These are phyloP conservation scores for Trametes sp. DNA, from an alignment of 1,284 basidiomycete species.

Conservation along the genomic window DNA sequence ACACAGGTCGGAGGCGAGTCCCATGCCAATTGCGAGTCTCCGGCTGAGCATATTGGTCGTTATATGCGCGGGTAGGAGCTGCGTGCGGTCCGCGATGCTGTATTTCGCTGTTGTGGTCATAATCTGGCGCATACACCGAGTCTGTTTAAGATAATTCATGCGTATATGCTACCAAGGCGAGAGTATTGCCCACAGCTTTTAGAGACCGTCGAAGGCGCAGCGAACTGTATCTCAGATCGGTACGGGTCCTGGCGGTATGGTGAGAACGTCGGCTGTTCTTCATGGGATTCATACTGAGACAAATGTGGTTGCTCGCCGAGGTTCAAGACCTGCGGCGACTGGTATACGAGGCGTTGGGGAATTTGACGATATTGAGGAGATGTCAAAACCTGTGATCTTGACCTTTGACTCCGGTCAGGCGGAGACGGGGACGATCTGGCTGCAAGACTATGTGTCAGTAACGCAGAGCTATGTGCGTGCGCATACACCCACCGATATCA, in stretches of 20 bases:
- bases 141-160: not conserved
- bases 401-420: constrained; percentile 29
- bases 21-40: constrained; percentile 51
- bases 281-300: no score
- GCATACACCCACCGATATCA: constrained; percentile 61
- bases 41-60: constrained; percentile 22
- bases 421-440: constrained; percentile 54
- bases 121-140: no score
- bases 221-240: not conserved
- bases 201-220: not conserved
- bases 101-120: not conserved
- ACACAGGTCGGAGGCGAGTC: constrained; percentile 70
- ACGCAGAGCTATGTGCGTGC: constrained; percentile 1
- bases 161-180: not conserved
- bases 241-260: not conserved
- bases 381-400: not conserved
- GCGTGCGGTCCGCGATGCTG: not conserved
- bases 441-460: constrained; percentile 25
- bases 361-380: not conserved
- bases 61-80: constrained; percentile 17
- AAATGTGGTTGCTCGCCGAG: no score
- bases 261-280: not conserved
- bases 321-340: not conserved
- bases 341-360: not conserved
- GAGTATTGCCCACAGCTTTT: not conserved